Evolutionary conservation across 2,329 filamentous ascomycete genomes (phyloP).

Genomic region (Tolypocladium inflatum): DNA sequence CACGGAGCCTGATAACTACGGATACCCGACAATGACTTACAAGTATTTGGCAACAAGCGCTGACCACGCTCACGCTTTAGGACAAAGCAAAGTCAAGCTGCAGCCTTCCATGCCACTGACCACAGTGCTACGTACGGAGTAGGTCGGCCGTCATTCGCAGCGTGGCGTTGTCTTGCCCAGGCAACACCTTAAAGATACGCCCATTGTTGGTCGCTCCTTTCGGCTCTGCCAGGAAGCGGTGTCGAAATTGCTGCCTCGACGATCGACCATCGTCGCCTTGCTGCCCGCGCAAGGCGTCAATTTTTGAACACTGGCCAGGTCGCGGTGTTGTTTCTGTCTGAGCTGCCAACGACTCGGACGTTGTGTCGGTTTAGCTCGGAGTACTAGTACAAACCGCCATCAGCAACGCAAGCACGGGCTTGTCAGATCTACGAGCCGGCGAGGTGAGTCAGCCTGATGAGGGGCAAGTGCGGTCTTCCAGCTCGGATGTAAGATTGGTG

Average conservation of each 20-base stretch:
- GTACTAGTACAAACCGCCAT: background rate
- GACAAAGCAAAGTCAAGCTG: background rate
- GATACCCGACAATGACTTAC: background rate
- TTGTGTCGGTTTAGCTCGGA: background rate
- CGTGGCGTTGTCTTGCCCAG: background rate
- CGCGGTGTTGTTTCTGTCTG: background rate
- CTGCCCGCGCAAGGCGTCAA: background rate
- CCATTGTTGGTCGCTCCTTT: background rate
- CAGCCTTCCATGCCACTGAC: background rate
- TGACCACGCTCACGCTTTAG: background rate
- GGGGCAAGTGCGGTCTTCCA: background rate
- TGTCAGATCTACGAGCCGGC: background rate
- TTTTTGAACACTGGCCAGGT: background rate
- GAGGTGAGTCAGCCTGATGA: background rate
- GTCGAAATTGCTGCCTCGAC: background rate
- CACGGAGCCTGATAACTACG: no score
- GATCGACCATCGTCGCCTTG: background rate
- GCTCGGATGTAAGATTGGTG: no score
- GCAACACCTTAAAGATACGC: background rate
- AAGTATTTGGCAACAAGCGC: background rate
- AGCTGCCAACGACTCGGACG: background rate
- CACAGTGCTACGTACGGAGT: no score
- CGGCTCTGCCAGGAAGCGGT: background rate
- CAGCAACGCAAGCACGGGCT: background rate
- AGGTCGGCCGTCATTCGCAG: background rate